Evolutionary conservation across 2,329 filamentous ascomycete species (phyloP).

Genomic region (Podosphaera fusca): DNA sequence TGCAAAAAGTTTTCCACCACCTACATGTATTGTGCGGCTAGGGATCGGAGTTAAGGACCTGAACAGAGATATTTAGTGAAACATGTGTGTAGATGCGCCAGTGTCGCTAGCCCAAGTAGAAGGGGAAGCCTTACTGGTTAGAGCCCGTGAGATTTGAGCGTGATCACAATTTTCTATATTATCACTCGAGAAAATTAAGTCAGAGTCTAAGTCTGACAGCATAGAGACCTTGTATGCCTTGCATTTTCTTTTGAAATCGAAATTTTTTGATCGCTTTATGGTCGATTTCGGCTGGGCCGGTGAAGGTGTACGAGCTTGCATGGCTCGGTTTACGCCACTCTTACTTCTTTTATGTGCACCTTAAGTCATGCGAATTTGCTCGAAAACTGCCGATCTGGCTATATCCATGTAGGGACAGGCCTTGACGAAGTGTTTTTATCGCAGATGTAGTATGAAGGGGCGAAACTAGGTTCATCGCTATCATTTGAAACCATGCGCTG

Average conservation of each 20-base stretch:
- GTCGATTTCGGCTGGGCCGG: not conserved
- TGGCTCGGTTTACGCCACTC: not conserved
- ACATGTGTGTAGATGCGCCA: not conserved
- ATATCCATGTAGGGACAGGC: not conserved
- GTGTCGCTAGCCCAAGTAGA: conserved; percentile 1
- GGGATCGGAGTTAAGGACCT: not conserved
- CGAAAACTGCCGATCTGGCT: not conserved
- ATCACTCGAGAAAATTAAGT: not conserved
- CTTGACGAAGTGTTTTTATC: not conserved
- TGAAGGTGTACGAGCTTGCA: not conserved
- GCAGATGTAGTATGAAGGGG: not conserved
- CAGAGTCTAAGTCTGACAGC: not conserved
- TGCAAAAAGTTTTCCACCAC: not conserved
- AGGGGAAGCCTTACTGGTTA: not conserved
- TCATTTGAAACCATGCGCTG: not conserved
- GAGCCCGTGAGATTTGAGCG: not conserved
- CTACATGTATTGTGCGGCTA: not conserved
- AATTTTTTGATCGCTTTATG: not conserved
- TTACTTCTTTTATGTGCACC: not conserved
- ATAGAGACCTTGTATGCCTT: not conserved
- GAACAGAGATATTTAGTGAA: not conserved
- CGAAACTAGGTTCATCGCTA: not conserved
- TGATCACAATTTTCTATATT: not conserved
- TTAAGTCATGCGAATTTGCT: not conserved
- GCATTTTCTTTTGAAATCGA: not conserved